These are phyloP conservation scores for Penicillium expansum DNA, from an alignment of 2,329 filamentous ascomycete species.

Conservation along the genomic window DNA sequence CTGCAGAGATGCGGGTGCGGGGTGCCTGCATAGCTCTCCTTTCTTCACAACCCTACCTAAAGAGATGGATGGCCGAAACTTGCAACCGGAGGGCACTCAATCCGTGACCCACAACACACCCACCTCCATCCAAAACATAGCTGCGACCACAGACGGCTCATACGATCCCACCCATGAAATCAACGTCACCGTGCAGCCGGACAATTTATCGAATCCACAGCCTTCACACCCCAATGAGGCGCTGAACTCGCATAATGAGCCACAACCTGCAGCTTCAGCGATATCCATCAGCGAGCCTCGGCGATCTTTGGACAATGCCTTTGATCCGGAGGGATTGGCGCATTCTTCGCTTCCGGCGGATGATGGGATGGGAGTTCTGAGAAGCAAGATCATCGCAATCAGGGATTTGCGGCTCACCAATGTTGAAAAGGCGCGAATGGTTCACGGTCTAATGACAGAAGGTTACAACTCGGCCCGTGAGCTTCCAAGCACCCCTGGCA, in stretches of 20 bases:
- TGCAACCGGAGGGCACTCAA: constrained; percentile 16
- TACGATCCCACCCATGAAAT: not conserved
- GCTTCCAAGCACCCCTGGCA: constrained; percentile 4
- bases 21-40: constrained; percentile 22
- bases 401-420: constrained; percentile 59
- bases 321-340: constrained; percentile 18
- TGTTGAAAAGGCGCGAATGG: constrained; percentile 66
- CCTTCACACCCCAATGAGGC: not conserved
- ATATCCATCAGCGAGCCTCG: not conserved
- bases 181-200: not conserved
- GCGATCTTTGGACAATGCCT: not conserved
- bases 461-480: constrained; percentile 56
- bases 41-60: constrained; percentile 20
- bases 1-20: constrained; percentile 25
- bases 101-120: constrained; percentile 6
- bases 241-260: not conserved
- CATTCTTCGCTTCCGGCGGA: constrained; percentile 62
- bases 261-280: not conserved
- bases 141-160: not conserved
- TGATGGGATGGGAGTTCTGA: constrained; percentile 70
- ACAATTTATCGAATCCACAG: not conserved
- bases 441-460: constrained; percentile 70
- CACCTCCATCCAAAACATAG: not conserved
- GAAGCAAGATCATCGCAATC: constrained; percentile 66
- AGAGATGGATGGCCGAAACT: constrained; percentile 25